Base-by-base conservation (phyloP, 2,329 filamentous ascomycete species). In the Acarospora socialis region DNA sequence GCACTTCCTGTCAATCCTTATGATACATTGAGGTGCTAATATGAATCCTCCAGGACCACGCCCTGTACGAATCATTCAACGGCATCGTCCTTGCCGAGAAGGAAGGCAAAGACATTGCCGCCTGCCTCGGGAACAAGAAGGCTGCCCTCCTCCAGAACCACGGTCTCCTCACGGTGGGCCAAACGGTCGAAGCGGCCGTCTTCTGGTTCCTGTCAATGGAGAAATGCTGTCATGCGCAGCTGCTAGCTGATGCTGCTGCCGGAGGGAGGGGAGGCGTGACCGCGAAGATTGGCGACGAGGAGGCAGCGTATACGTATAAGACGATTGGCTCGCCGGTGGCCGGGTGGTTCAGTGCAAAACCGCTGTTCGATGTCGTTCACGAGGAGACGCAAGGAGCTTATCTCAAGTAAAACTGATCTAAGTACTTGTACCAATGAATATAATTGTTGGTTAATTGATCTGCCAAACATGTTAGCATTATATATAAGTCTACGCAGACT, bases 321-420 rank as follows among this genome's bases (percentile, higher is more conserved):
- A 65, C 69, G 0, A 60, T 82, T 3, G 79, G 79, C 0, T 67
- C 60, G 0, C 61, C 67, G 10, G 46, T 51, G 20, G 73, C 70
- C 0, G 78, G 78, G 0, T 82, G 69, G 63, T 84, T 83, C 48
- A 73, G 66, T 44, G 78, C 73, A 4, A 75, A 74, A 56, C 77
- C 78, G 10, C 44, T 76, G 40, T 83, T 83, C 55, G 77, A 81
- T 56, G 55, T 81, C 23, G 68, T 78, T 39, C 66, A 75, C 45
- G 65, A 66, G 48, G 70, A 77, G 55, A 68, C 65, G 3, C 56
- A 57, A 14, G 68, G 66, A 2, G 65, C 66, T 7, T 73, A 73
- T 48, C 45, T 73, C 41, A 47, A 61, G 37, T 65, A 52, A 43
- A 16, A 2, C 43, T 39, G 26, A 43, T 43, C 21, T 46, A 37